Base-by-base conservation (phyloP, 345 rosid genomes). In the Salix purpurea region DNA sequence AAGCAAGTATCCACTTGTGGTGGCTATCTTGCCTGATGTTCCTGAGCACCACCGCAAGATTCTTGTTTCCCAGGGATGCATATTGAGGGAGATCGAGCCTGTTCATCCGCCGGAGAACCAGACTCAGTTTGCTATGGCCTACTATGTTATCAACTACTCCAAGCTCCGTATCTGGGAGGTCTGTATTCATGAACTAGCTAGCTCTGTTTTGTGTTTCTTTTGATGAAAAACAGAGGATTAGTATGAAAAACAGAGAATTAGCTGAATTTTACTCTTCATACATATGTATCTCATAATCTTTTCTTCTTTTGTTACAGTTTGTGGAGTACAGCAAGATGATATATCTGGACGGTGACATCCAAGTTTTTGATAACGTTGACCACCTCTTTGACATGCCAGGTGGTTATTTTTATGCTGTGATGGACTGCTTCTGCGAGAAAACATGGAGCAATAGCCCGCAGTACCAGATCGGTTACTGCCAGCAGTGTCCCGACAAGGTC, bases 151-250 rank as follows among this genome's bases (percentile, higher is more conserved):
- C 81, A 93, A 91, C 84, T 93, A 93, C 89, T 91, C 96, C 56
- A 91, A 93, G 78, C 91, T 93, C 21, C 94, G 94, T 60, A 91
- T 93, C 24, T 91, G 94, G 98, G 91, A 89, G 71, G 97, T 91
- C 86, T 80, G 88, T 75, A 4, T 54, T 1, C 24, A 3, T 30
- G 32, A 0, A 11, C 40, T 4, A 9, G 11, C 14, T n/a, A n/a
- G 28, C 23, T 54, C 7, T 58, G 23, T 12, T 23, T n/a, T 58
- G 26, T 8, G 60, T 7, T 54, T 54, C 60, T 54, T 19, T 54
- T 19, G 60, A 54, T 54, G 60, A 54, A 19, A 19, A 54, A 54
- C 6, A 36, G 6, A 34, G 36, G 36, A 34, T 50, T 61, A 6
- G 32, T 48, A 52, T 52, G 60, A 52, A 19, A 19, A 52, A 52